Percentiles rank a stretch among this genome's conserved stretches.
These are phyloP conservation scores for Penicillium canescens DNA, from an alignment of 495 filamentous ascomycete genomes.

Conservation along the genomic window DNA sequence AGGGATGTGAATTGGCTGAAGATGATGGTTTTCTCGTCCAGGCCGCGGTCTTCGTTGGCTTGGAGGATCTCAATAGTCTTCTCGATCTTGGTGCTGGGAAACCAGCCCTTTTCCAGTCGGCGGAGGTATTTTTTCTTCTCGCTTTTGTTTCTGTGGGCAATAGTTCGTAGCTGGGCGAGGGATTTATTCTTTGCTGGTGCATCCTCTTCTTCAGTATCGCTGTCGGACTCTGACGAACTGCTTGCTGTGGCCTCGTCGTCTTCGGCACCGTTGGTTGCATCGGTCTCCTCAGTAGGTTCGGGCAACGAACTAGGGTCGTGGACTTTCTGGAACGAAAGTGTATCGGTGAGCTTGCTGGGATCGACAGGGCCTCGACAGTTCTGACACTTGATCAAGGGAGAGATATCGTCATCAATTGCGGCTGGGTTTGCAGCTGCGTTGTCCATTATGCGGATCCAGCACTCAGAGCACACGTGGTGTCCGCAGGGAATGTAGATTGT, in stretches of 20 bases:
- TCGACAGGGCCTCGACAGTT: slow-evolving; percentile 69
- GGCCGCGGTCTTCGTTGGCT: slow-evolving; percentile 43
- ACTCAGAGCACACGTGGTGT: slow-evolving; percentile 77
- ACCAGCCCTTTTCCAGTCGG: slow-evolving; percentile 63
- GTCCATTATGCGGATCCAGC: slow-evolving; percentile 72
- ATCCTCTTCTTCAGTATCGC: slow-evolving; percentile 42
- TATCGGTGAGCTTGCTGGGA: slow-evolving; percentile 69
- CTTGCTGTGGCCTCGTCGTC: slow-evolving; percentile 34
- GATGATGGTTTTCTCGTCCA: slow-evolving; percentile 79
- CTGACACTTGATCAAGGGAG: slow-evolving; percentile 65
- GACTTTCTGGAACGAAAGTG: slow-evolving; percentile 71
- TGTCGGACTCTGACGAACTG: slow-evolving; percentile 36
- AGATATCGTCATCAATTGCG: slow-evolving; percentile 49
- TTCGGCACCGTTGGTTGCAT: slow-evolving; percentile 26
- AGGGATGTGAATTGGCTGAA: slow-evolving; percentile 93
- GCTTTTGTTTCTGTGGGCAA: slow-evolving; percentile 54
- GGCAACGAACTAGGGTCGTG: slow-evolving; percentile 55
- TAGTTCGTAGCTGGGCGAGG: slow-evolving; percentile 17
- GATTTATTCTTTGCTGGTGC: slow-evolving; percentile 66
- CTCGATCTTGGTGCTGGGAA: slow-evolving; percentile 76
- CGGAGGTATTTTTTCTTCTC: slow-evolving; percentile 58
- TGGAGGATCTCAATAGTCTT: slow-evolving; percentile 71
- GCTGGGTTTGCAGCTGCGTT: slow-evolving; percentile 54
- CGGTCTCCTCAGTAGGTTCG: background rate
- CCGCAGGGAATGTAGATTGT: slow-evolving; percentile 84